Base-by-base conservation (phyloP, 306 rosid species). In the Quercus ilex region DNA sequence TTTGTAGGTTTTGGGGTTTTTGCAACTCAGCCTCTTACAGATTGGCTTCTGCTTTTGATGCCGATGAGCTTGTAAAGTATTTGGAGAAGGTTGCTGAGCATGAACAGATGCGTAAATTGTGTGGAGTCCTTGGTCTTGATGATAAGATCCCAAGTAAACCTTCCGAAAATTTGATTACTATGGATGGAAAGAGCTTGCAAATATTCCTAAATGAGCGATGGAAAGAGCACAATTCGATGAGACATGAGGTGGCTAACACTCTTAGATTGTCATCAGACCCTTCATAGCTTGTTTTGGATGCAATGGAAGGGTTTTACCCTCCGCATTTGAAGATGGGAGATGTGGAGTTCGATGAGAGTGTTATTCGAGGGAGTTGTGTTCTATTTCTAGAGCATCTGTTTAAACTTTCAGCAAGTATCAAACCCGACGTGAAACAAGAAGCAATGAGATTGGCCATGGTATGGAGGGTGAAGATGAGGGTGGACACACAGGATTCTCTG, bases 241-340 rank as follows among this genome's bases (percentile, higher is more conserved):
- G 81, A 28, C 53, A 3, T 3, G 83, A 81, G 60, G 35, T 87
- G 3, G 46, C 73, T 6, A n/a, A 20, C 15, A 55, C 78, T 74
- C 89, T 89, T 46, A 68, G n/a, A 69, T 31, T 69, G 4, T 89
- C 87, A 4, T 43, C 60, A 2, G 77, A 84, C 55, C 88, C 88
- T 8, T 87, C 74, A 17, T 84, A 69, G 75, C 74, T 82, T 79
- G 92, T 86, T 62, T 79, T 86, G 30, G 85, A 86, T 69, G 87
- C 78, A 18, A 71, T 89, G 68, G 70, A 53, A n/a, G 87, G 79
- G 46, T 87, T 87, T 68, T 83, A 77, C 74, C 78, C 89, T 77
- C 59, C 80, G 9, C 41, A 68, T 55, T 23, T 23, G 5, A 71
- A 57, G 65, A 52, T 26, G 19, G 77, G 67, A 35, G 70, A 77